Conservation (phyloP, 1,284 basidiomycete species). For the Moesziomyces antarcticus region DNA sequence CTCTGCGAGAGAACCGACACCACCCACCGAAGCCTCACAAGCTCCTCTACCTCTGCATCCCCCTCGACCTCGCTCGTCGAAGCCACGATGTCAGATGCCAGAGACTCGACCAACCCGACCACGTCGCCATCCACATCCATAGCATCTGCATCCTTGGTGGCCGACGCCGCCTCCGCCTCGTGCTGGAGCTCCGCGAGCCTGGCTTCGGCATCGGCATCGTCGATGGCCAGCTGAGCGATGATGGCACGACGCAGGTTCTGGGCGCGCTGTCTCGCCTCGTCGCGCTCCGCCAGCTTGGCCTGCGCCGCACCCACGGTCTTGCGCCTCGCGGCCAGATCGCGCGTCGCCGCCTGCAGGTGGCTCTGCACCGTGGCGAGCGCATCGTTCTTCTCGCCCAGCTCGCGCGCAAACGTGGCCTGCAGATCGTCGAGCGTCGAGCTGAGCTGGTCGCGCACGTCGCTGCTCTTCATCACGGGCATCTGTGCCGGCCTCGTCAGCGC, state of each 20-base stretch:
- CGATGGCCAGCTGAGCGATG: conserved; percentile 72
- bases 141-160: conserved; percentile 6
- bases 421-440: conserved; percentile 75
- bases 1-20: conserved; percentile 13
- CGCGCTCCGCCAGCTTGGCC: conserved; percentile 54
- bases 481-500: conserved; percentile 62
- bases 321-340: conserved; percentile 87
- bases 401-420: conserved; percentile 82
- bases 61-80: background rate
- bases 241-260: conserved; percentile 55
- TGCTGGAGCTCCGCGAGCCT: background rate
- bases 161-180: background rate
- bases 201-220: conserved; percentile 9
- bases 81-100: conserved; percentile 7
- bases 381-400: conserved; percentile 88
- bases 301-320: conserved; percentile 69
- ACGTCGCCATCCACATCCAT: conserved; percentile 29
- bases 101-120: conserved; percentile 18
- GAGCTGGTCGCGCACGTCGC: conserved; percentile 81
- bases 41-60: conserved; percentile 10
- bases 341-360: conserved; percentile 87
- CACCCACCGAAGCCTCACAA: conserved; percentile 56
- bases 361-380: conserved; percentile 84
- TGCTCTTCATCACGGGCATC: conserved; percentile 82
- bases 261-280: conserved; percentile 51